Evolutionary conservation across 1,139 yeast species (phyloP).

Genomic region (Magnusiomyces magnusii): DNA sequence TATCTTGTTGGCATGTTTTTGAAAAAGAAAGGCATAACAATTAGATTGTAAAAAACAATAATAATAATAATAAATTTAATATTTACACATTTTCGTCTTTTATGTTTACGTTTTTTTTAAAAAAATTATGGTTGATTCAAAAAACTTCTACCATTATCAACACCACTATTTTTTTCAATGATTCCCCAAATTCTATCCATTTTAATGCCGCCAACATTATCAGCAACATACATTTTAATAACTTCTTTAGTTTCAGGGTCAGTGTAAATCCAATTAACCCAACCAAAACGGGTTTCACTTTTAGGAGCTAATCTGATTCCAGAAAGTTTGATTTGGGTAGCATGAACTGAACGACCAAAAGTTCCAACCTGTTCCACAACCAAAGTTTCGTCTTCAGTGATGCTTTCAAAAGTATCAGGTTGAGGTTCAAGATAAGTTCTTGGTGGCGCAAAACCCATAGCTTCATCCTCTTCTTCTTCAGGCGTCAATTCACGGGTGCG

Average conservation of each 20-base stretch:
- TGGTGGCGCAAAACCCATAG: slow-evolving; percentile 27
- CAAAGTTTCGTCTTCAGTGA: slow-evolving; percentile 53
- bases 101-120: background rate
- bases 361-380: slow-evolving; percentile 61
- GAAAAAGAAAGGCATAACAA: slow-evolving; percentile 21
- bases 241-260: slow-evolving; percentile 29
- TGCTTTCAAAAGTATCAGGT: slow-evolving; percentile 44
- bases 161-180: slow-evolving; percentile 56
- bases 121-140: slow-evolving; percentile 17
- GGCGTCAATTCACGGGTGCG: background rate
- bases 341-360: slow-evolving; percentile 61
- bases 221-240: slow-evolving; percentile 52
- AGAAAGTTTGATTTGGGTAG: slow-evolving; percentile 48
- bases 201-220: slow-evolving; percentile 69
- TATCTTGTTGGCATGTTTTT: slow-evolving; percentile 20
- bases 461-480: slow-evolving; percentile 4
- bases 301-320: slow-evolving; percentile 38
- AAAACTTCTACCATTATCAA: slow-evolving; percentile 55
- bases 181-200: slow-evolving; percentile 85
- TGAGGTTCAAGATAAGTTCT: slow-evolving; percentile 44
- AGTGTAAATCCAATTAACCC: slow-evolving; percentile 48
- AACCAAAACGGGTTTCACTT: slow-evolving; percentile 39
- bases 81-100: background rate
- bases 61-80: too few relatives aligned
- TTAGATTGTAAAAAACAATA: too few relatives aligned